Conservation (phyloP, 2,329 filamentous ascomycete genomes). For the Colletotrichum plurivorum region DNA sequence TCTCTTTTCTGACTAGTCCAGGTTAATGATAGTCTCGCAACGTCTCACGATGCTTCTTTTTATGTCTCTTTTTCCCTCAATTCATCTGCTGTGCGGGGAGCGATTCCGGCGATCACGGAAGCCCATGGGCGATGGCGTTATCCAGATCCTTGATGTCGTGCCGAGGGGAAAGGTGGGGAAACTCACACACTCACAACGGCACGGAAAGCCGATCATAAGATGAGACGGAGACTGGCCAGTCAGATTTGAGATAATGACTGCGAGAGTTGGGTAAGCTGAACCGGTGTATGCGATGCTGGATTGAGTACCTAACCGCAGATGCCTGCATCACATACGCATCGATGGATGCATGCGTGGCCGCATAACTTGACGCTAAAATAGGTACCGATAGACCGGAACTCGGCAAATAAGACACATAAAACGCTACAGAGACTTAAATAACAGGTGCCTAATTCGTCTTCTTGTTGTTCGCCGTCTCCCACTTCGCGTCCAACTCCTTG, state of each 20-base stretch:
- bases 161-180: slow-evolving; percentile 28
- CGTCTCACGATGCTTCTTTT: background rate
- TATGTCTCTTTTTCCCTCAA: background rate
- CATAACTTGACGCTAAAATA: too few relatives aligned
- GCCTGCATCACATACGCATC: too few relatives aligned
- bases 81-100: background rate
- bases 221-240: background rate
- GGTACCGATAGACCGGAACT: too few relatives aligned
- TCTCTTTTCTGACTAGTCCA: background rate
- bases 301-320: too few relatives aligned
- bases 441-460: background rate
- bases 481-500: slow-evolving; percentile 37
- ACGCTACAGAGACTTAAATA: too few relatives aligned
- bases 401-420: background rate
- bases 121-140: slow-evolving; percentile 24
- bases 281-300: too few relatives aligned
- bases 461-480: slow-evolving; percentile 14
- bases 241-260: background rate
- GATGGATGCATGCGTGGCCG: too few relatives aligned
- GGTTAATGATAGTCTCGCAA: too few relatives aligned
- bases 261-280: too few relatives aligned
- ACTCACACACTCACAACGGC: background rate
- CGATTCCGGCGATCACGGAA: slow-evolving; percentile 1
- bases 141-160: slow-evolving; percentile 29
- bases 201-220: slow-evolving; percentile 1